These are phyloP conservation scores for Coniophora puteana DNA, from an alignment of 1,284 basidiomycete genomes.

Conservation along the genomic window DNA sequence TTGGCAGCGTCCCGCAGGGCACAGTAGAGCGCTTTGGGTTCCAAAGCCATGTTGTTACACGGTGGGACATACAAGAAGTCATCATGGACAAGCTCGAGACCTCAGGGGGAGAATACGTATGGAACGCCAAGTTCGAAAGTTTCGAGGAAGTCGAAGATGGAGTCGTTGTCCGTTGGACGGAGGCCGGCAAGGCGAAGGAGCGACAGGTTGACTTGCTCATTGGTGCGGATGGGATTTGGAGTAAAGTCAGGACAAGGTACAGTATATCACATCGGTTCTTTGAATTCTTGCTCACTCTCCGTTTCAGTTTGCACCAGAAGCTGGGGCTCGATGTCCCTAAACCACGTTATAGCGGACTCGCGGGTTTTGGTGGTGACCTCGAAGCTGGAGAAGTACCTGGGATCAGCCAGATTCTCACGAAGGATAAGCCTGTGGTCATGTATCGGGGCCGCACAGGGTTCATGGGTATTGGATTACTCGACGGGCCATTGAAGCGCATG, in stretches of 20 bases:
- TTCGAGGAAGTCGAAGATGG: conserved; percentile 21
- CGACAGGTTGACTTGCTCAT: conserved; percentile 25
- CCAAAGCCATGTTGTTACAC: conserved; percentile 22
- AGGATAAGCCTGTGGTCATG: conserved; percentile 23
- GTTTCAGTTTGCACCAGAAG: conserved; percentile 20
- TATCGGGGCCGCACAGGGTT: conserved; percentile 26
- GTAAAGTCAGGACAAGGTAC: conserved; percentile 23
- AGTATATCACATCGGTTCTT: neutral
- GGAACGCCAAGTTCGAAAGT: conserved; percentile 22
- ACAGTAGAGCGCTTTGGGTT: conserved; percentile 26
- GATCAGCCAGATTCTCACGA: conserved; percentile 15
- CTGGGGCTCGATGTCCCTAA: conserved; percentile 16
- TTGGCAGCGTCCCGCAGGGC: conserved; percentile 25
- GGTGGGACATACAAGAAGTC: conserved; percentile 29
- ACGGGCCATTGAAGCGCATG: conserved; percentile 20
- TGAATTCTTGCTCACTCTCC: conserved; percentile 5
- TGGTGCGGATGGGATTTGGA: conserved; percentile 32
- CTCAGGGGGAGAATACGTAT: conserved; percentile 16
- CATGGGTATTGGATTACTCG: conserved; percentile 25
- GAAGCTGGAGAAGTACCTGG: conserved; percentile 18
- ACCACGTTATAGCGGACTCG: conserved; percentile 27
- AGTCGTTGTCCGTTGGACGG: conserved; percentile 22
- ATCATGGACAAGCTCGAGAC: conserved; percentile 24
- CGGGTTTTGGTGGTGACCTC: conserved; percentile 22
- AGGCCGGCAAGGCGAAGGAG: conserved; percentile 18